These are phyloP conservation scores for Sanghuangporus weigelae DNA, from an alignment of 1,284 basidiomycete species.

Conservation along the genomic window DNA sequence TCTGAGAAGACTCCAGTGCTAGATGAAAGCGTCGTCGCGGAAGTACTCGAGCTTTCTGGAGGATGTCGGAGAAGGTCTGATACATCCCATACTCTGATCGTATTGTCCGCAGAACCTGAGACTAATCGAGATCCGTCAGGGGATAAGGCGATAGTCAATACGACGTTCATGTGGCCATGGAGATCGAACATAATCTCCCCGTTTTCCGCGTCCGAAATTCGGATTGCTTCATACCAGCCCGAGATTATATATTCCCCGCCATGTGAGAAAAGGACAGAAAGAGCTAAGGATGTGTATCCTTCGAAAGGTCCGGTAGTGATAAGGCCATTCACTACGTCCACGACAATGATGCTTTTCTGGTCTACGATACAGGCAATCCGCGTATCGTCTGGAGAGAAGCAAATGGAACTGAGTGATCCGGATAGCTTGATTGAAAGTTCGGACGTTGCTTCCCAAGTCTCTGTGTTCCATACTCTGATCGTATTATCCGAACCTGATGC, in stretches of 20 bases:
- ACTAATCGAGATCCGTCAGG: not conserved
- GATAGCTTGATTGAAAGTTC: no score
- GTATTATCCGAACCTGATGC: not conserved
- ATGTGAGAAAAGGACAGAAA: constrained; percentile 8
- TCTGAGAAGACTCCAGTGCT: no score
- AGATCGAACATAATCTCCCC: not conserved
- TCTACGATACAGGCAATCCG: not conserved
- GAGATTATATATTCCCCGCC: constrained; percentile 46
- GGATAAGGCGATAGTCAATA: not conserved
- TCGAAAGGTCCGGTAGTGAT: not conserved
- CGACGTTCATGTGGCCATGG: not conserved
- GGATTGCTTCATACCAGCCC: constrained; percentile 97
- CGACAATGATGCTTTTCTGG: not conserved
- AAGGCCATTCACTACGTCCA: not conserved
- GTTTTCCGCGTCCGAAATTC: constrained; percentile 72
- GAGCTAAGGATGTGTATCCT: not conserved
- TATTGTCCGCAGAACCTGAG: not conserved
- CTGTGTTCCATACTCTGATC: no score
- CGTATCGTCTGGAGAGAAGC: no score
- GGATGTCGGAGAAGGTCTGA: not conserved
- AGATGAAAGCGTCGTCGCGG: not conserved
- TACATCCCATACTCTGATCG: not conserved
- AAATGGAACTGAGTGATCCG: no score
- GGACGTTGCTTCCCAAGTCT: no score
- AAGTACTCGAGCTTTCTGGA: not conserved